Evolutionary conservation across 768 basidiomycete species (phyloP), one percentile per base, ranked within the genome.

Genomic region (Pleurotus eryngii): DNA sequence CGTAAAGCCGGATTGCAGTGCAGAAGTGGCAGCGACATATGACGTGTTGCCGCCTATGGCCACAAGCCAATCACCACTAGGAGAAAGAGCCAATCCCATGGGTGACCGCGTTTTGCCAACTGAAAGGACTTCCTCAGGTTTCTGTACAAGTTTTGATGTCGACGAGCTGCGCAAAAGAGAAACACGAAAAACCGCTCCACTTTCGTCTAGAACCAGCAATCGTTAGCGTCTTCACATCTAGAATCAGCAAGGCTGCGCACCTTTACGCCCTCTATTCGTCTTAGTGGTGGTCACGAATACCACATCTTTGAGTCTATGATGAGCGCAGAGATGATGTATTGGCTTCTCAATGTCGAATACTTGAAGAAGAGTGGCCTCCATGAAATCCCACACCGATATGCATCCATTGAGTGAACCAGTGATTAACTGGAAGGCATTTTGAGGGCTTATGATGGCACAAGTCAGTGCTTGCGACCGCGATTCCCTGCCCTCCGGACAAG

Each of bases 301-400:
- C 22, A 76, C 73, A 57, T 87, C 88, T 61, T 81, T 84, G 69
- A 86, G 81, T 56, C 78, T 75, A 60, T 84, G 80, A 65, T 93
- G 91, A 0, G 82, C 83, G 58, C 88, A 87, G 55, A 95, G 72
- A 63, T 82, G 80, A 60, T 83, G 81, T 62, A 95, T 85, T 12
- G 88, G 84, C 58, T 88, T 82, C 26, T 78, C 78, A 45, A 93
- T 65, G 57, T 83, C 78, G 60, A 97, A 81, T 2, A 87, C 90
- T 59, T 86, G 84, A 58, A 98, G 74, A 9, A 97, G 73, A 6
- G 79, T 76, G 4, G 87, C 94, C 58, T 97, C 95, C 38, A 95
- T 74, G 70, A 90, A 95, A 72, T 98, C 94, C 97, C 97, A 99
- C 22, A 97, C 74, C 68, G 90, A 83, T 60, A 98, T 72, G 37